Evolutionary conservation across 345 rosid species (phyloP).

Genomic region (Pistacia integerrima): DNA sequence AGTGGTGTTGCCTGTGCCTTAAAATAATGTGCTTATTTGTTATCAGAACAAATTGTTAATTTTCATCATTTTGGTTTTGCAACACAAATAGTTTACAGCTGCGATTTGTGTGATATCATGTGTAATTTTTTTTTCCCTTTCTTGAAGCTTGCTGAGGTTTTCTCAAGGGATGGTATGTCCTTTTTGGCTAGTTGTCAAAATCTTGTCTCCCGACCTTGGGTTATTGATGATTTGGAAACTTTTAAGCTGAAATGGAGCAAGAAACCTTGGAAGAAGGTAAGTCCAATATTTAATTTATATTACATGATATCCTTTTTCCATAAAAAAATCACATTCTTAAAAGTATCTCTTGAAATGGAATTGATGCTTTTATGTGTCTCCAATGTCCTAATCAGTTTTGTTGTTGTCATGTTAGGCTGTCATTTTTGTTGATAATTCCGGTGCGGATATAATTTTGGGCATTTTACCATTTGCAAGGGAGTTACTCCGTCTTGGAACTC

Average conservation of each 20-base stretch:
- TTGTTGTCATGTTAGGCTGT: slow-evolving; percentile 60
- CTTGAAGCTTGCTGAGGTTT: slow-evolving; percentile 95
- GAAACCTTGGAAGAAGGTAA: slow-evolving; percentile 95
- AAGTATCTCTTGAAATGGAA: not conserved
- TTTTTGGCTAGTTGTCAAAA: slow-evolving; percentile 93
- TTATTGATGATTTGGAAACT: slow-evolving; percentile 82
- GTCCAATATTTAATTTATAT: slow-evolving; percentile 11
- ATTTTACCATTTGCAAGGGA: slow-evolving; percentile 94
- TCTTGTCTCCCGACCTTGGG: slow-evolving; percentile 94
- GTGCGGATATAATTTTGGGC: slow-evolving; percentile 96
- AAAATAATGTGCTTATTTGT: not conserved
- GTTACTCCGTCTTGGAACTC: slow-evolving; percentile 79
- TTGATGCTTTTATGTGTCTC: not conserved
- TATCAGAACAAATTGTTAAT: not conserved
- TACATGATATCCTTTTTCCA: not conserved
- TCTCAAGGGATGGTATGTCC: slow-evolving; percentile 96
- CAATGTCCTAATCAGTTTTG: slow-evolving; percentile 24
- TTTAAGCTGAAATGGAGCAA: slow-evolving; percentile 81
- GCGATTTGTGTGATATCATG: not conserved
- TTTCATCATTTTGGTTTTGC: not conserved
- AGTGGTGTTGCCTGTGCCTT: not conserved
- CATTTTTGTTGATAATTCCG: slow-evolving; percentile 97
- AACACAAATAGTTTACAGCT: not conserved
- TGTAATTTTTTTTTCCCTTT: slow-evolving; percentile 16
- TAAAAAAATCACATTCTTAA: not conserved